Evolutionary conservation across 2,329 filamentous ascomycete genomes (phyloP).

Genomic region (Aureobasidium subglaciale): DNA sequence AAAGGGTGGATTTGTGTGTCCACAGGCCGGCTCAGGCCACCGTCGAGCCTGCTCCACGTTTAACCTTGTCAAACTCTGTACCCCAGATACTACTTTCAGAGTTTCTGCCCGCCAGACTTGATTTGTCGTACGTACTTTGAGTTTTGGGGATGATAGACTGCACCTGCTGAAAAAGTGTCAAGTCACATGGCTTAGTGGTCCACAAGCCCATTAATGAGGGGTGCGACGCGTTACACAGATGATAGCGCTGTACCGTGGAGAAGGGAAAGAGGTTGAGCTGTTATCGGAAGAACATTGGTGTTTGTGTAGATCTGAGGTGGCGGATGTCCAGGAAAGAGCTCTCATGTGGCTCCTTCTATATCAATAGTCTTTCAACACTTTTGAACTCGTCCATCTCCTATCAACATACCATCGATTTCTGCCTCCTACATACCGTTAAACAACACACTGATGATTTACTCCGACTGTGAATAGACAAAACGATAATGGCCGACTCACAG

Average conservation of each 20-base stretch:
- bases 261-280: slow-evolving; percentile 6
- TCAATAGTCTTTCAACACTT: background rate
- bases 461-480: background rate
- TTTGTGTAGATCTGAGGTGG: background rate
- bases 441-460: background rate
- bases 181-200: slow-evolving; percentile 2
- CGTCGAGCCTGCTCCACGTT: background rate
- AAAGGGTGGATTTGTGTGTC: background rate
- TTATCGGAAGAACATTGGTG: background rate
- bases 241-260: background rate
- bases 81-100: background rate
- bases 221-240: background rate
- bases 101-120: background rate
- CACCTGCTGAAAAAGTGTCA: too few species aligned
- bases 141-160: background rate
- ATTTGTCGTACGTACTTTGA: background rate
- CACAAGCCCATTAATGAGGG: background rate
- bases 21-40: background rate
- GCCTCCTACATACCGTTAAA: background rate
- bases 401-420: background rate
- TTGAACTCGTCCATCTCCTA: background rate
- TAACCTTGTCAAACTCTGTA: background rate
- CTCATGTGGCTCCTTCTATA: slow-evolving; percentile 1
- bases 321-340: background rate
- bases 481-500: background rate